Evolutionary conservation across 139 green algal species (phyloP).

Genomic region (Chlamydomonas incerta): DNA sequence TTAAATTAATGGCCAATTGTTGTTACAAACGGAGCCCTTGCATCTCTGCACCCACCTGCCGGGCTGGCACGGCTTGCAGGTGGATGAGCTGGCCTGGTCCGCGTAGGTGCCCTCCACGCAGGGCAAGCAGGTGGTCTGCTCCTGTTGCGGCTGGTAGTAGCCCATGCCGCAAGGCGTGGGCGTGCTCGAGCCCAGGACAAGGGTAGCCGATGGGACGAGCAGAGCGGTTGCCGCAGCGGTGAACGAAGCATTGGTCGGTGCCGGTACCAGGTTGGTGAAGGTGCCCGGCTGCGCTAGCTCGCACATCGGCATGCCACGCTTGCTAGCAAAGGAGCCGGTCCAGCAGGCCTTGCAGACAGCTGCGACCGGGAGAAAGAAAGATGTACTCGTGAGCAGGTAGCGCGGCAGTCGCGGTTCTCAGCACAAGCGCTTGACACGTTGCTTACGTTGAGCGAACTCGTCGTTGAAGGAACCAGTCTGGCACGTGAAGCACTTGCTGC

Average conservation of each 20-base stretch:
- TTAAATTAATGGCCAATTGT: no score
- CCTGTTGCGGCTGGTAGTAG: constrained; percentile 6
- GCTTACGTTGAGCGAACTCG: constrained; percentile 28
- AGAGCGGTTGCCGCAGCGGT: not conserved
- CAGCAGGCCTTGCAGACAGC: constrained; percentile 36
- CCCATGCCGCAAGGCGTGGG: constrained; percentile 12
- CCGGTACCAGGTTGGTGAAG: constrained; percentile 4
- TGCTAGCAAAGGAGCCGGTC: not conserved
- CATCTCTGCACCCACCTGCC: not conserved
- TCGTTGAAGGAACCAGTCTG: constrained; percentile 2
- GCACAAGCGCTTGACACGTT: no score
- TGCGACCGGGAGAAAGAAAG: not conserved
- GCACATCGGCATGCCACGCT: constrained; percentile 9
- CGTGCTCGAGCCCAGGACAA: not conserved
- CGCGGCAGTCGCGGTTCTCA: no score
- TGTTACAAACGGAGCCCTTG: no score
- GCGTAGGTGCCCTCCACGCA: constrained; percentile 8
- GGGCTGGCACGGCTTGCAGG: constrained; percentile 25
- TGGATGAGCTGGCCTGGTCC: not conserved
- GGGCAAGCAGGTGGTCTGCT: not conserved
- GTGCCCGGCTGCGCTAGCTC: not conserved
- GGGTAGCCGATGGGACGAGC: no score
- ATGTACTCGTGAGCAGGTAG: no score
- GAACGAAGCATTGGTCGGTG: not conserved
- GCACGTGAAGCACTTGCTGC: constrained; percentile 23